Base-by-base conservation (phyloP, 177 flowering plant species). In the Vitis hybrid region DNA sequence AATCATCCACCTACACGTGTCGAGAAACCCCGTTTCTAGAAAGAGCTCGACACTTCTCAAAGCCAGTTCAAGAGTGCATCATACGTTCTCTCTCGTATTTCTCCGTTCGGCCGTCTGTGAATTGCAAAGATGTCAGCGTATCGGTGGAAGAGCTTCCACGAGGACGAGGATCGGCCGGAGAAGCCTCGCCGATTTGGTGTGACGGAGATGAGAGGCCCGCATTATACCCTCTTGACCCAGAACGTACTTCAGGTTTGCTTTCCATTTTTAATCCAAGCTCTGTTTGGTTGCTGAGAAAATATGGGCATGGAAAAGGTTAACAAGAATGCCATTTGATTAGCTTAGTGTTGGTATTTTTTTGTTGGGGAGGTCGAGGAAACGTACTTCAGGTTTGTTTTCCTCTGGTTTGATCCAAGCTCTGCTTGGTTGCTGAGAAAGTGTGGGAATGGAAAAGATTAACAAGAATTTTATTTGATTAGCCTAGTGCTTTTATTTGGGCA, bases 161-260 rank as follows among this genome's bases (percentile, higher is more conserved):
- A 89, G 73, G 85, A 93, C 26, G 95, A 87, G 62, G 97, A 93
- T 74, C 85, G 97, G 2, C 94, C 98, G 4, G 97, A 90, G 74
- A 91, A 91, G 82, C 98, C 98, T 26, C 82, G 97, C 49, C 74
- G 84, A 0, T 88, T 58, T 72, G 98, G 98, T 17, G 86, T 93
- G 64, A 93, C 97, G 9, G 96, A 90, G 72, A 86, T 94, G 82
- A 75, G 95, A 64, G 84, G 88, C 40, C 97, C 94, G 50, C 70
- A 79, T 76, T 80, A 82, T 75, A 72, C 80, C 30, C 72, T 88
- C 73, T 72, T 86, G 68, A 81, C 75, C 75, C 87, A 84, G 30
- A 75, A 79, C 52, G 70, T 81, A 62, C 84, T 94, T 67, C 86
- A 94, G 90, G 97, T 88, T 10, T 2, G 64, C 2, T 49, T 61